Evolutionary conservation across 371 early-diverging fungal genomes (phyloP), one percentile per base, ranked within the genome.

Genomic region (Mucor mucedo): DNA sequence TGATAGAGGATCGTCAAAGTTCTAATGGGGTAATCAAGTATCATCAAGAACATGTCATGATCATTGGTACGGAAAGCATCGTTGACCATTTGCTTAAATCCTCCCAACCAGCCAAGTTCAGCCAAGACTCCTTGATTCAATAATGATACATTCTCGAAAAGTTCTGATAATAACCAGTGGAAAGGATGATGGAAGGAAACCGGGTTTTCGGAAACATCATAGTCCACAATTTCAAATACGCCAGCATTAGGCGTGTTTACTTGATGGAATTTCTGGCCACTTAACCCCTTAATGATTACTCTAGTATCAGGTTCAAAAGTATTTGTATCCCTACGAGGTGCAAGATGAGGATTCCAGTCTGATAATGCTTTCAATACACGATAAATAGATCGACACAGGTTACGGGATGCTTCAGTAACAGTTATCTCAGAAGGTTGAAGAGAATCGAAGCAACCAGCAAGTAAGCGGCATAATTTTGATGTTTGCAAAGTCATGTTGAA

Each of bases 151-250:
- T 89, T 84, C 55, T 90, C 87, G 63, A 94, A 76, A 41, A 95
- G 69, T 60, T 89, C 87, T 0, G 93, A 89, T 62, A 95, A 76
- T 45, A 96, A 82, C 96, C 98, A 96, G 62, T 96, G 95, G 63
- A 95, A 80, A 5, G 96, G 95, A 70, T 94, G 90, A 65, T 95
- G 94, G 74, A 95, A 91, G 11, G 94, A 91, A 8, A 95, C 88
- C 5, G 90, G 88, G 33, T 88, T 74, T 11, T 66, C 68, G 3
- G 91, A 66, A 9, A 95, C 87, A 42, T 87, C 82, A 66, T 88
- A 93, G 38, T 82, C 72, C 5, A 89, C 74, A 56, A 89, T 74
- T 8, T 76, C 67, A 59, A 76, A 83, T 1, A 68, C 35, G 5
- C 76, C 78, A 6, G 74, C 73, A 49, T 76, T 63, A 14, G 73